Percentiles rank a stretch among this genome's conserved stretches.
Evolutionary conservation across 2,329 filamentous ascomycete genomes (phyloP).

Genomic region (Fusarium tricinctum): DNA sequence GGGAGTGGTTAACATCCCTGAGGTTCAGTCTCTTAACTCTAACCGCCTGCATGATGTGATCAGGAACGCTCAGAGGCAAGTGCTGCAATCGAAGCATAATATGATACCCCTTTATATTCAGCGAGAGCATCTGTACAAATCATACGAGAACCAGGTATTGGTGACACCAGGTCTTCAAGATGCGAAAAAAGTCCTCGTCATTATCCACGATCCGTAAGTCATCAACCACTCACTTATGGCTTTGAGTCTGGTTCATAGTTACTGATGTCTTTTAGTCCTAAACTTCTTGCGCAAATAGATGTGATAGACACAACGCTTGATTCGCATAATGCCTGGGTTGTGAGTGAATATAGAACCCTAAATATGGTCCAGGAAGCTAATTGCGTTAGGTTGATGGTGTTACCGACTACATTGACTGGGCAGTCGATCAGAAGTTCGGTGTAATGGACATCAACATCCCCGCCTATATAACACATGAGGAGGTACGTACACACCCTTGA

Average conservation of each 20-base stretch:
- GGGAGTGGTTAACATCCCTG: constrained; percentile 68
- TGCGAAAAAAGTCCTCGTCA: constrained; percentile 79
- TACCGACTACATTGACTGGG: constrained; percentile 87
- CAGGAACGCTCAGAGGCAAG: constrained; percentile 79
- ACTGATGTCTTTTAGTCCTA: constrained; percentile 64
- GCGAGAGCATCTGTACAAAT: constrained; percentile 77
- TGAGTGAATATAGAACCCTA: constrained; percentile 61
- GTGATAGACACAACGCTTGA: constrained; percentile 80
- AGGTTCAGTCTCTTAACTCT: constrained; percentile 66
- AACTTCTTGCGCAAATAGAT: constrained; percentile 76
- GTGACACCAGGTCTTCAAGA: constrained; percentile 79
- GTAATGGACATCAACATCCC: constrained; percentile 95
- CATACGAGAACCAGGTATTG: constrained; percentile 88
- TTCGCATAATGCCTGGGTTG: constrained; percentile 88
- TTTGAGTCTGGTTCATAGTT: not conserved
- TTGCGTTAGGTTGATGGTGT: constrained; percentile 80
- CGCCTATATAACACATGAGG: constrained; percentile 76
- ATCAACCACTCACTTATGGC: constrained; percentile 45
- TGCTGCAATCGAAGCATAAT: constrained; percentile 77
- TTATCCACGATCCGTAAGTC: constrained; percentile 89
- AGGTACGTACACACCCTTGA: constrained; percentile 60
- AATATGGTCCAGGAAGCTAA: constrained; percentile 19
- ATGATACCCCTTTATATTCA: constrained; percentile 88
- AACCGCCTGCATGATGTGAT: constrained; percentile 84
- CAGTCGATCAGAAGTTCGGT: constrained; percentile 79